phyloP scores from a whole-genome alignment of 1,284 basidiomycete species.

The Papiliotrema laurentii region DNA sequence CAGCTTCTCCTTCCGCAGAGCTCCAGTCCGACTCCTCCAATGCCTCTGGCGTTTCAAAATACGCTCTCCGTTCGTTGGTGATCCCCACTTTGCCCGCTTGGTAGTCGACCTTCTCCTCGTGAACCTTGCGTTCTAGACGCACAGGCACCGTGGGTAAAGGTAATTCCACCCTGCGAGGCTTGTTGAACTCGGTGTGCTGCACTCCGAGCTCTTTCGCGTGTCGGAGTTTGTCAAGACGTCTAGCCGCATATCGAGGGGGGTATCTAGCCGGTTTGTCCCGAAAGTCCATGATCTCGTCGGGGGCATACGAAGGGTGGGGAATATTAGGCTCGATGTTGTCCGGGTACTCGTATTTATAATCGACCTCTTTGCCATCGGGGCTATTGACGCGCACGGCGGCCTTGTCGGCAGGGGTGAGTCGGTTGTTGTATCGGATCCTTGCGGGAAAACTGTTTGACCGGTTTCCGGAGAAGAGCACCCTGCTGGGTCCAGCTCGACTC shows the following conservation, averaged over 20 bases:
- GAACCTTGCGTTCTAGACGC: neutral
- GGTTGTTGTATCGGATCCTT: no score
- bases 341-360: neutral
- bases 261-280: neutral
- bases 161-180: neutral
- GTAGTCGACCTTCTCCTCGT: constrained; percentile 12
- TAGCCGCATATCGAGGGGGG: neutral
- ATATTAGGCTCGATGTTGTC: constrained; percentile 1
- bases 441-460: no score
- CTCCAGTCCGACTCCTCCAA: constrained; percentile 14
- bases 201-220: constrained; percentile 1
- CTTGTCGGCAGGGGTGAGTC: no score
- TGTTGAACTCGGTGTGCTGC: neutral
- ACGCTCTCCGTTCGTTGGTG: constrained; percentile 20
- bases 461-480: no score
- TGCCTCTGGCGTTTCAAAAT: constrained; percentile 10
- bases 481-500: no score
- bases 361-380: no score
- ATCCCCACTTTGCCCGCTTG: constrained; percentile 9
- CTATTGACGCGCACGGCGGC: no score
- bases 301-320: constrained; percentile 1
- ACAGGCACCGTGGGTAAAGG: constrained; percentile 3
- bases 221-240: neutral
- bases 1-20: constrained; percentile 11
- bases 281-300: constrained; percentile 3